These are phyloP conservation scores for Scutellaria galericulata DNA, from an alignment of 257 asterid species.

Conservation along the genomic window DNA sequence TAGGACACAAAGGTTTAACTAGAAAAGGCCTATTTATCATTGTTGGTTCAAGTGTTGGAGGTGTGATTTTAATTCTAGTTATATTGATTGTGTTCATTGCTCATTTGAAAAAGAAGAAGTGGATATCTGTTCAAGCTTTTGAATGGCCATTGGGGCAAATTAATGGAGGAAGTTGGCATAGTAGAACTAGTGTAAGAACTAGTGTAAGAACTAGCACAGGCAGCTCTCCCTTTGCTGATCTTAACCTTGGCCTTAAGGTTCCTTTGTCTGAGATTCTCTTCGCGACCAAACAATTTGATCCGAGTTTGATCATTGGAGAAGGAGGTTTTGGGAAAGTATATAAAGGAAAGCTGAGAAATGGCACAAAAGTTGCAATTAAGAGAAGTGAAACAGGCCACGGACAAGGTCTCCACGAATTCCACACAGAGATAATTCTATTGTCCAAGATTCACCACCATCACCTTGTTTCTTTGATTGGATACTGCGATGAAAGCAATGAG, in stretches of 20 bases:
- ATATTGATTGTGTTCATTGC: slow-evolving; percentile 10
- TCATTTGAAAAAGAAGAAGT: slow-evolving; percentile 38
- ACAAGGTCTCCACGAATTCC: slow-evolving; percentile 64
- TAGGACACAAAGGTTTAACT: not conserved
- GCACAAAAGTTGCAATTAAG: slow-evolving; percentile 62
- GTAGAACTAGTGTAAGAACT: slow-evolving; percentile 35
- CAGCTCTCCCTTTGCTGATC: slow-evolving; percentile 39
- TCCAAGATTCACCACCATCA: slow-evolving; percentile 64
- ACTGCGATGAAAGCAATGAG: slow-evolving; percentile 57
- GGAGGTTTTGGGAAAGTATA: slow-evolving; percentile 80
- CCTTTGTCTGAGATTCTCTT: slow-evolving; percentile 42
- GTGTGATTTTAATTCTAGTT: slow-evolving; percentile 32
- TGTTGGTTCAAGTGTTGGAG: slow-evolving; percentile 47
- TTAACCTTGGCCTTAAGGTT: slow-evolving; percentile 58
- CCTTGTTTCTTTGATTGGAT: slow-evolving; percentile 68
- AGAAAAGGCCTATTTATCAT: slow-evolving; percentile 21
- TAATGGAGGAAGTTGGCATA: slow-evolving; percentile 39
- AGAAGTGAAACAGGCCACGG: slow-evolving; percentile 60
- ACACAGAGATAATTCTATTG: slow-evolving; percentile 55
- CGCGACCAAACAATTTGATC: slow-evolving; percentile 53
- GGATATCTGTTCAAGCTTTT: slow-evolving; percentile 29
- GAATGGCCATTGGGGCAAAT: slow-evolving; percentile 37
- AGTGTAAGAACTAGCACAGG: slow-evolving; percentile 24
- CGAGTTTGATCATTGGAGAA: slow-evolving; percentile 49
- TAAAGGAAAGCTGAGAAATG: slow-evolving; percentile 51